Base-by-base conservation (phyloP, 495 filamentous ascomycete species). In the Viridothelium virens region DNA sequence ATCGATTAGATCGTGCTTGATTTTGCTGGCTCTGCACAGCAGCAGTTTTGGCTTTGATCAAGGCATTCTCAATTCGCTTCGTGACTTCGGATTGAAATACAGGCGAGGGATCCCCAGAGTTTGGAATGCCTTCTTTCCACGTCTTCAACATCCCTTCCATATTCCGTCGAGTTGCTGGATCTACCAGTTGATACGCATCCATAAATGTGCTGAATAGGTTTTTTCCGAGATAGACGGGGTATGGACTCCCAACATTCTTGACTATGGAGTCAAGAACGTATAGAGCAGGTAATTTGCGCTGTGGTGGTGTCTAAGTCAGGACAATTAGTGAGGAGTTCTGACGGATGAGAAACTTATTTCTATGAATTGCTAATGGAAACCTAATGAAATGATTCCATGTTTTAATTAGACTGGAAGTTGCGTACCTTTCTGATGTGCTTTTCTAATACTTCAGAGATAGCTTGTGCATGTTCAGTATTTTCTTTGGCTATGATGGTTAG, bases 241-340 rank as follows among this genome's bases (percentile, higher is more conserved):
- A 98, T 61, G 94, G 95, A 0, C 92, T 96, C 36, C 95, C 95
- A 65, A 97, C 92, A 82, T 97, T 97, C 79, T 98, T 98, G 72
- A 94, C 94, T 65, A 98, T 90, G 9, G 92, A 97, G 79, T 98
- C 94, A 74, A 97, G 89, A 70, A 98, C 88, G 80, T 97, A 98
- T n/a, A 98, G 83, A 2, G 95, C 91, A 33, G 93, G 91, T 16
- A 98, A 80, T 71, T 97, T 98, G 74, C 89, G 89, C 44, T 81
- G 80, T 31, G 94, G 91, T 53, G 91, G 85, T 50, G 86, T 89
- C 93, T 98, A 81, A 69, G 70, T 70, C 56, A 62, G 46, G 61
- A 12, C 14, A 61, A 14, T 59, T 46, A 12, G 38, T 38, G 33
- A 59, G 38, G 46, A 16, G 10, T 39, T 41, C 44, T 61, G 39